A percentile compares a stretch with the other conserved stretches of the same genome.
These are phyloP conservation scores for Diaporthe destruens DNA, from an alignment of 2,329 filamentous ascomycete species.

Conservation along the genomic window DNA sequence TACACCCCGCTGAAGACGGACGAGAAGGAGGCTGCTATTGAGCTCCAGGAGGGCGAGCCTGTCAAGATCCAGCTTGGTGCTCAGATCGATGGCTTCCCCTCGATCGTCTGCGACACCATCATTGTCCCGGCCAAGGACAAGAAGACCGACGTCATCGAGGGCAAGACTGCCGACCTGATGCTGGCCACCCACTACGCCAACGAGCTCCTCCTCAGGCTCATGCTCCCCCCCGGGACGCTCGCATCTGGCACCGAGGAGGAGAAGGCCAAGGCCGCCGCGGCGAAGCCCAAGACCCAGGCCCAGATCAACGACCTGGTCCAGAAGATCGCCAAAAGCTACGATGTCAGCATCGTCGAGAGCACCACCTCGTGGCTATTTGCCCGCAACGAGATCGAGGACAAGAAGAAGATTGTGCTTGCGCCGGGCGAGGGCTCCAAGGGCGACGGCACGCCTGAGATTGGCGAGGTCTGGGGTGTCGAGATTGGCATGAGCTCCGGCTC, in stretches of 20 bases:
- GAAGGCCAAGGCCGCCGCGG: conserved; percentile 88
- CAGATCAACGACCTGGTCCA: conserved; percentile 90
- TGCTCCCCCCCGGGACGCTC: conserved; percentile 90
- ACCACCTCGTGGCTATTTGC: conserved; percentile 98
- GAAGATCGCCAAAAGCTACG: conserved; percentile 91
- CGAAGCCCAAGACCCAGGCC: conserved; percentile 85
- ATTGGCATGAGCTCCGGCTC: conserved; percentile 90
- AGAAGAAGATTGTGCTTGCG: conserved; percentile 97
- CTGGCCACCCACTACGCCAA: conserved; percentile 96
- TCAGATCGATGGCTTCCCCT: conserved; percentile 96
- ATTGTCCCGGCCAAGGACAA: conserved; percentile 75
- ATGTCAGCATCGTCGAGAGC: conserved; percentile 94
- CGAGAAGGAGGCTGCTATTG: conserved; percentile 81
- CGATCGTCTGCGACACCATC: conserved; percentile 95
- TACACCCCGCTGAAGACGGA: conserved; percentile 95
- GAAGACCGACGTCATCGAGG: conserved; percentile 74
- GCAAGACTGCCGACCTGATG: conserved; percentile 86
- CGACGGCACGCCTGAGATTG: conserved; percentile 87
- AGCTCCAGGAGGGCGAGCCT: conserved; percentile 86
- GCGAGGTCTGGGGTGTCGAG: conserved; percentile 98
- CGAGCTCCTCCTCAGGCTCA: conserved; percentile 90
- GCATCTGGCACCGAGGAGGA: conserved; percentile 90
- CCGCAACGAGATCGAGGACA: conserved; percentile 95
- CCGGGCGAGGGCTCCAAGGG: conserved; percentile 90
- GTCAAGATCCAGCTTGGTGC: conserved; percentile 99